Base-by-base conservation (phyloP, 2,329 filamentous ascomycete genomes). In the Arthroderma uncinatum region DNA sequence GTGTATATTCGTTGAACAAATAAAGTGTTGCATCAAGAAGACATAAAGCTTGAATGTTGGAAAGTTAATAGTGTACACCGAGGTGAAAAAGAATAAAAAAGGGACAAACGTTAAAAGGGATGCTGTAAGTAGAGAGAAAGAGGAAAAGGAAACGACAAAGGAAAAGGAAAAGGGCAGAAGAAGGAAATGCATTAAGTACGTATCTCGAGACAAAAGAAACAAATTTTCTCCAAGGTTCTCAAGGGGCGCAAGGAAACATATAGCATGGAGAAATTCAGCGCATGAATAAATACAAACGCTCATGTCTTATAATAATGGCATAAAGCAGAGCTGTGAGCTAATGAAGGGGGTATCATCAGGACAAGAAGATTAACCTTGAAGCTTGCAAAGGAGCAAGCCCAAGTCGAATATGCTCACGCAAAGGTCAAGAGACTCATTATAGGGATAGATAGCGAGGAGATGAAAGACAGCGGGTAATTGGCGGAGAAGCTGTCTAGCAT, bases 141-240 rank as follows among this genome's bases (percentile, higher is more conserved):
- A 23, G 53, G 7, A 40, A 52, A 59, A 56, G 58, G 59, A 60
- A 58, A 56, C 60, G 60, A 63, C 60, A 63, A 65, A 62, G 64
- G 61, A 60, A 57, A 59, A 62, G 59, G 62, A 60, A 36, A n/a
- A 58, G 9, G 12, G 58, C 52, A 59, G 53, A n/a, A 7, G 59
- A 61, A 60, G 56, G 62, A 66, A 66, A 67, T 68, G 67, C 65
- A 68, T 62, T 62, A 61, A 64, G 33, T 40, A 37, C 47, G 47
- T 50, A 8, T 50, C 23, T 33, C 12, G 21, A 50, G 25, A 12
- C 5, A 9, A 1, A 50, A 19, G 19, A 19, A 16, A 19, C n/a
- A 50, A 25, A 16, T 50, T 30, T 16, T 30, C 12, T 50, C 47
- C 40, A 47, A 19, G 28, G 28, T 36, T 36, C 34, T 36, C 34